Evolutionary conservation across 2,329 filamentous ascomycete genomes (phyloP).

Genomic region (Didymella pinodella): DNA sequence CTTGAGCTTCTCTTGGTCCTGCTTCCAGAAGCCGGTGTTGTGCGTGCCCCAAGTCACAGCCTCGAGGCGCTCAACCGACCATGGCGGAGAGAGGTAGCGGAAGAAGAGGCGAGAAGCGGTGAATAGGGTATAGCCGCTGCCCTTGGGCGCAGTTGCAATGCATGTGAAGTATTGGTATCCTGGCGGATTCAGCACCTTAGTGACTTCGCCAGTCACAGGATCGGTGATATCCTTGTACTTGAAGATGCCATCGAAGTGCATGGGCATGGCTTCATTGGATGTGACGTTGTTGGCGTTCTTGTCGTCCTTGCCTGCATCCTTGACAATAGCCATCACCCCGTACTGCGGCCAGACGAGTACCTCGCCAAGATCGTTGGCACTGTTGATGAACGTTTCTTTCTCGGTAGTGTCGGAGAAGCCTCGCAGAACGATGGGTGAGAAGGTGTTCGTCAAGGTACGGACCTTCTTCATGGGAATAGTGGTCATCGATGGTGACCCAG

Average conservation of each 20-base stretch:
- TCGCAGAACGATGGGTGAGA: constrained; percentile 63
- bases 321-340: constrained; percentile 67
- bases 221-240: constrained; percentile 56
- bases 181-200: constrained; percentile 39
- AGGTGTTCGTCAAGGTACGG: constrained; percentile 57
- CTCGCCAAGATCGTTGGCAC: constrained; percentile 58
- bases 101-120: constrained; percentile 61
- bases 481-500: constrained; percentile 48
- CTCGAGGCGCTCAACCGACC: constrained; percentile 51
- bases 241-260: constrained; percentile 65
- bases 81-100: constrained; percentile 54
- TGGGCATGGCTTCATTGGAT: constrained; percentile 61
- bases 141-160: constrained; percentile 56
- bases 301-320: constrained; percentile 62
- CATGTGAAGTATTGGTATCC: constrained; percentile 64
- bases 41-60: constrained; percentile 45
- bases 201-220: constrained; percentile 53
- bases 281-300: constrained; percentile 62
- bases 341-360: constrained; percentile 62
- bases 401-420: constrained; percentile 60
- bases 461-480: constrained; percentile 58
- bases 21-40: constrained; percentile 40
- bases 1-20: constrained; percentile 55
- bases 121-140: constrained; percentile 64
- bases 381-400: constrained; percentile 56